These are phyloP conservation scores for Metroxylon sagu DNA, from an alignment of 176 grass and related monocot species.

Conservation along the genomic window DNA sequence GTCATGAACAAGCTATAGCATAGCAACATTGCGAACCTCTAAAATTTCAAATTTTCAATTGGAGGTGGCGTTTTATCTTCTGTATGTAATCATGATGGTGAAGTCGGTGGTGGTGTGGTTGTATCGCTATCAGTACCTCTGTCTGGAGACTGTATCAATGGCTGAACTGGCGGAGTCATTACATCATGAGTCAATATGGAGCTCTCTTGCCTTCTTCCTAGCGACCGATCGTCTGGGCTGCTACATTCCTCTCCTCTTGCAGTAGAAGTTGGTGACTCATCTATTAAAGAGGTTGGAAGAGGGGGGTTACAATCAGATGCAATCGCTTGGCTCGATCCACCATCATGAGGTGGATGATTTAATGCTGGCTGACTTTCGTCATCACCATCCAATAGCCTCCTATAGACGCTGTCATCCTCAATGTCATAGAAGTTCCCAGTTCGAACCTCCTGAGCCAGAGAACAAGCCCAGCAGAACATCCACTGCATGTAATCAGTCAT, in stretches of 20 bases:
- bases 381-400: background rate
- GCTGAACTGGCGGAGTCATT: constrained; percentile 37
- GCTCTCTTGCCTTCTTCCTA: no score
- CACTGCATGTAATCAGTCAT: constrained; percentile 52
- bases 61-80: no score
- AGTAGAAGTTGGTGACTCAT: constrained; percentile 4
- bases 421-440: constrained; percentile 63
- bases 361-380: constrained; percentile 4
- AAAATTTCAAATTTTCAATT: no score
- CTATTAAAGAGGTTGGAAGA: background rate
- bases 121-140: background rate
- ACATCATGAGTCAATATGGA: constrained; percentile 4
- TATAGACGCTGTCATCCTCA: constrained; percentile 25
- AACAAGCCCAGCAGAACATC: constrained; percentile 76
- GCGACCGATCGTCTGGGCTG: background rate
- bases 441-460: constrained; percentile 76
- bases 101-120: no score
- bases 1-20: no score
- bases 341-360: constrained; percentile 14
- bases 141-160: constrained; percentile 25
- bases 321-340: background rate
- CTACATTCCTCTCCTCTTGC: constrained; percentile 7
- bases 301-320: constrained; percentile 14
- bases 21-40: no score
- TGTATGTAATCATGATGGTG: no score